Evolutionary conservation across 2,329 filamentous ascomycete genomes (phyloP), one percentile per base, ranked within the genome.

Genomic region (Neocatenulostroma microsporum): DNA sequence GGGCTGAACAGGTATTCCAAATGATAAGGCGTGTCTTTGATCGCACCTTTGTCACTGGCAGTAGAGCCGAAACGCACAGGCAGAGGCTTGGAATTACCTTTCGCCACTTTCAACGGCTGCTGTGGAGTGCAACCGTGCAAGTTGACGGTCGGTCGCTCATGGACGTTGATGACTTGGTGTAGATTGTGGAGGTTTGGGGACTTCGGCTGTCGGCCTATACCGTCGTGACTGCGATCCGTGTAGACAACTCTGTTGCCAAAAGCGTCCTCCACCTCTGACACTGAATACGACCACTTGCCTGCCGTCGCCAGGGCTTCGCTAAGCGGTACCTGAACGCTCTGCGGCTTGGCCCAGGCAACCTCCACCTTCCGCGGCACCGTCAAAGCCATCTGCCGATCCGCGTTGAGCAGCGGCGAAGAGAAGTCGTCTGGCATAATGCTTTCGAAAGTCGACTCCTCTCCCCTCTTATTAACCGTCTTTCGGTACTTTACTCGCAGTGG

Each of bases 401-500:
- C 68, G 29, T 76, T 70, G 13, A 82, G 63, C 23, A 94, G 67
- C 1, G 87, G 86, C 1, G 86, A 94, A 3, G 74, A 70, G 52
- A 88, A 81, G 23, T 85, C 84, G 32, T 95, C 87, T 0, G 91
- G 88, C 51, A 94, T 88, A 29, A 98, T 77, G 53, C 85, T 94
- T 61, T 96, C 88, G 50, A 94, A 89, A 45, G 89, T 86, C 48
- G 88, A 86, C 42, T 84, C 84, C 50, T 81, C 80, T 46, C 93
- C 79, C 46, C 84, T 81, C 43, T 79, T 78, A 50, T 96, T 94
- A 49, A 94, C 80, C 5, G 79, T 81, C 36, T 87, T 82, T 52
- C 85, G 91, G 62, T 98, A 98, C 50, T 85, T 84, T 50, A 98
- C 84, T 57, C 88, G 88, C 46, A 98, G 69, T 3, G 91, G 91